phyloP scores from a whole-genome alignment of 2,329 filamentous ascomycete species.

The Penicillium sp. region DNA sequence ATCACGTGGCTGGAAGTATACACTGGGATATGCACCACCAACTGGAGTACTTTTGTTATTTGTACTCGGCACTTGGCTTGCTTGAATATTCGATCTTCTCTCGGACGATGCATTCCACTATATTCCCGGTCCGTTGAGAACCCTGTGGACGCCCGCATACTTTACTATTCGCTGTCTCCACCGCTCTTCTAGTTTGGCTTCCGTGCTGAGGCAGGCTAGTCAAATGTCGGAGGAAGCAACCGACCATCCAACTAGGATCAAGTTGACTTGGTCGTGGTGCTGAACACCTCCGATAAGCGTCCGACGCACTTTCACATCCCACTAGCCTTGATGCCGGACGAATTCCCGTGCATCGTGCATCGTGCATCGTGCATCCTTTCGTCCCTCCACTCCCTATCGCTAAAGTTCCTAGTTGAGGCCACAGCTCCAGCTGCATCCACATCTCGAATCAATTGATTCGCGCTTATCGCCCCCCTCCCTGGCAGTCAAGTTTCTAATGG shows the following conservation, averaged over 20 bases:
- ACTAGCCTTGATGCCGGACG: neutral
- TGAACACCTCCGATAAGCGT: conserved; percentile 7
- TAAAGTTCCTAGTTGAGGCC: neutral
- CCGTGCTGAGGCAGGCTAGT: conserved; percentile 12
- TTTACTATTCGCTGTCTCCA: conserved; percentile 1
- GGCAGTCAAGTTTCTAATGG: neutral
- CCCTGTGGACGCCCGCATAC: neutral
- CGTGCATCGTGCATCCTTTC: conserved; percentile 9
- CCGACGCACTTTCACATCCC: neutral
- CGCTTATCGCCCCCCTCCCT: conserved; percentile 11
- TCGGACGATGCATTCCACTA: neutral
- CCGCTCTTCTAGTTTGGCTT: conserved; percentile 2
- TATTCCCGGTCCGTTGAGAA: neutral
- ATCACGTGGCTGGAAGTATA: conserved; percentile 14
- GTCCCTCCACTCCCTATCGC: conserved; percentile 5
- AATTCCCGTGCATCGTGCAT: neutral
- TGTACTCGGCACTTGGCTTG: no score
- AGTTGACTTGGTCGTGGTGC: neutral
- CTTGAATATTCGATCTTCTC: neutral
- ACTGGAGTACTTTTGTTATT: neutral
- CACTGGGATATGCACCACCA: neutral
- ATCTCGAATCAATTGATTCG: conserved; percentile 13
- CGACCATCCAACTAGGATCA: conserved; percentile 2
- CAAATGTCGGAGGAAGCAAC: conserved; percentile 2
- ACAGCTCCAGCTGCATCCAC: conserved; percentile 1